phyloP scores from a whole-genome alignment of 257 asterid species.

The Asclepias syriaca region DNA sequence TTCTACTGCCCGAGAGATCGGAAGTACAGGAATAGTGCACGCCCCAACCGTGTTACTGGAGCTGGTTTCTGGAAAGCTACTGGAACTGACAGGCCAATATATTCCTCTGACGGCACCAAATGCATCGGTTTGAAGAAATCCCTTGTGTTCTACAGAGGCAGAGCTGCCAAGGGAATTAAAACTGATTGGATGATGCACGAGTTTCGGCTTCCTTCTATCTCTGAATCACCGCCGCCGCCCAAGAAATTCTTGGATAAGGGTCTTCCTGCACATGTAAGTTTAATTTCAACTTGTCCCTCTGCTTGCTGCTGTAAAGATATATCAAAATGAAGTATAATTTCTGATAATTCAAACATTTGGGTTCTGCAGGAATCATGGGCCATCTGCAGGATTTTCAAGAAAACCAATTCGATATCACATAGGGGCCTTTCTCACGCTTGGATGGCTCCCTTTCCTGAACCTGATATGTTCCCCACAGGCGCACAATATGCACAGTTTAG shows the following conservation, averaged over 20 bases:
- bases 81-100: conserved; percentile 73
- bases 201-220: conserved; percentile 53
- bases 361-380: conserved; percentile 69
- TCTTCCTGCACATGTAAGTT: conserved; percentile 46
- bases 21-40: conserved; percentile 59
- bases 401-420: conserved; percentile 48
- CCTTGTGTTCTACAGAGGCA: conserved; percentile 65
- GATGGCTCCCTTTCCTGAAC: conserved; percentile 36
- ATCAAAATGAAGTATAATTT: neutral
- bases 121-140: conserved; percentile 76
- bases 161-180: conserved; percentile 73
- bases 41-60: conserved; percentile 71
- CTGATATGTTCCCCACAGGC: conserved; percentile 32
- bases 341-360: neutral
- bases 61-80: conserved; percentile 86
- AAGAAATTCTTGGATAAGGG: conserved; percentile 41
- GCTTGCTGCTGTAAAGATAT: too few relatives aligned
- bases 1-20: conserved; percentile 78
- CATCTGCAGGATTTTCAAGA: conserved; percentile 75
- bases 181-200: conserved; percentile 95
- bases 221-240: conserved; percentile 32
- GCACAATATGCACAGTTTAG: conserved; percentile 17
- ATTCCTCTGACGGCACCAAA: conserved; percentile 49
- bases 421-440: conserved; percentile 52
- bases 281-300: neutral